phyloP scores from a whole-genome alignment of 345 rosid species.

The Eucalyptus urophylla region DNA sequence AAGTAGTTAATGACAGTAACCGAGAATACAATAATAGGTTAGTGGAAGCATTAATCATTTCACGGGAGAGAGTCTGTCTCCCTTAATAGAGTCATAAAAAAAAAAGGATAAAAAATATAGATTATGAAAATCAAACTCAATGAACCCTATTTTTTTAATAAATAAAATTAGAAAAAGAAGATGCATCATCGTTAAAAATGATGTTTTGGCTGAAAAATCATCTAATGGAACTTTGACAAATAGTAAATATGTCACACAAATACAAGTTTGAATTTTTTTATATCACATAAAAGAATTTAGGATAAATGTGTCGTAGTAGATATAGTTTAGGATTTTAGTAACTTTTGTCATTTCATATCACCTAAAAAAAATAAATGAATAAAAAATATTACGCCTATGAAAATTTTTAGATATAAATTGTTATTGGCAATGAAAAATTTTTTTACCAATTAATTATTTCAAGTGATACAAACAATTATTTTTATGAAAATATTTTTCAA shows the following conservation, averaged over 20 bases:
- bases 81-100: neutral
- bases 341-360: neutral
- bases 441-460: too few species aligned
- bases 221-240: rapidly evolving
- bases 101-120: neutral
- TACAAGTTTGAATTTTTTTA: too few species aligned
- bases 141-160: neutral
- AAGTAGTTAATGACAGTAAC: neutral
- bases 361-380: too few species aligned
- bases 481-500: too few species aligned
- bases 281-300: rapidly evolving
- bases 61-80: neutral
- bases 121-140: neutral
- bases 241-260: too few species aligned
- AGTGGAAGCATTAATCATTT: neutral
- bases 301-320: rapidly evolving
- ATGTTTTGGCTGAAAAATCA: too few species aligned
- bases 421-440: neutral
- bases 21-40: neutral
- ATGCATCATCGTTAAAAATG: too few species aligned
- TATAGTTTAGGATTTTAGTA: too few species aligned
- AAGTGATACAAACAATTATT: neutral
- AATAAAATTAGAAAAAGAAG: neutral
- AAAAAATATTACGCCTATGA: neutral
- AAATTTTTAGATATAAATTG: too few species aligned